phyloP scores from a whole-genome alignment of 129 eudicot species.

The Solidago caesia region DNA sequence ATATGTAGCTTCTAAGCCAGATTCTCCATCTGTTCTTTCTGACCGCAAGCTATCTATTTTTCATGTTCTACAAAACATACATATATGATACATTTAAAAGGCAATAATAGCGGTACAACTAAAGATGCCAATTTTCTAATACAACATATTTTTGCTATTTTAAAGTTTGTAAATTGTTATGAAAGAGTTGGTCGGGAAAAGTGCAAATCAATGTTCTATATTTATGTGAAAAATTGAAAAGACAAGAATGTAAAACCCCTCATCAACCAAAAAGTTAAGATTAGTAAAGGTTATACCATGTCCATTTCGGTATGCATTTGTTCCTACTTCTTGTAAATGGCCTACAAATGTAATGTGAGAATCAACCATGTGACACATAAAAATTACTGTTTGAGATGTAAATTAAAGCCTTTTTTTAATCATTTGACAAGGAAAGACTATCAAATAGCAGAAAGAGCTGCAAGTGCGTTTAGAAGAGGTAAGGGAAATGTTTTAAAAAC shows the following conservation, averaged over 20 bases:
- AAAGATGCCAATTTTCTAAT: constrained; percentile 26
- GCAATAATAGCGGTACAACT: constrained; percentile 10
- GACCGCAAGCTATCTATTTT: constrained; percentile 23
- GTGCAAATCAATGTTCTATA: constrained; percentile 6
- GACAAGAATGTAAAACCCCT: background rate
- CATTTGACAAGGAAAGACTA: background rate
- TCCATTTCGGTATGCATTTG: background rate
- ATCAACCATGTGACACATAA: too few relatives aligned
- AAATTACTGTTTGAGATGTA: too few relatives aligned
- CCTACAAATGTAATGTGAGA: background rate
- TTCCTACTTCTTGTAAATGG: background rate
- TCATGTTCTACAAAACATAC: too few relatives aligned
- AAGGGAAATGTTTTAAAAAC: too few relatives aligned
- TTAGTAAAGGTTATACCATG: constrained; percentile 2
- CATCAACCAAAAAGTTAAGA: background rate
- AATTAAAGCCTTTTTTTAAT: background rate
- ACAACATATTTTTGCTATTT: constrained; percentile 11
- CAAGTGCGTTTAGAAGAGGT: background rate
- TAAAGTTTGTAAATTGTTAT: background rate
- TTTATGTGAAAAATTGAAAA: constrained; percentile 8
- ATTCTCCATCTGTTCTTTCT: constrained; percentile 14
- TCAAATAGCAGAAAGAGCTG: background rate
- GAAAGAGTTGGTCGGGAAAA: background rate
- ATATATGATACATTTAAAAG: too few relatives aligned
- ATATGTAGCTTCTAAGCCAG: constrained; percentile 14